Conservation (phyloP, 2,329 filamentous ascomycete species). For the Fusarium sp. region DNA sequence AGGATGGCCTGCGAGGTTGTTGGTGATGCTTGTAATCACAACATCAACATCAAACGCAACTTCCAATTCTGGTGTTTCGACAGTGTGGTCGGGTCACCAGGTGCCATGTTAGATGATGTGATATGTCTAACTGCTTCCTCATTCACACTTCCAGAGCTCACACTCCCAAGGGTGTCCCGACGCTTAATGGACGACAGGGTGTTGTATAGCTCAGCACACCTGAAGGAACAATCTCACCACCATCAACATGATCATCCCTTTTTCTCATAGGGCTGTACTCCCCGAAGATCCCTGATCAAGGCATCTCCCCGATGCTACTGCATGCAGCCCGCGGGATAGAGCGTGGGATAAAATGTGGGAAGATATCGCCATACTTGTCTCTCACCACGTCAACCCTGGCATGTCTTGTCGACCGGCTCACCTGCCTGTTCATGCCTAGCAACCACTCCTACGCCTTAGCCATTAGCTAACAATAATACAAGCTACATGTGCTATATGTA, state of each 20-base stretch:
- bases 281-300: slow-evolving; percentile 23
- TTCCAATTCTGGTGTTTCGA: not conserved
- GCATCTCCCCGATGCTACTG: not conserved
- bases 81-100: not conserved
- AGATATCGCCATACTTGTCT: slow-evolving; percentile 27
- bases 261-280: slow-evolving; percentile 33
- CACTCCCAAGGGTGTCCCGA: not conserved
- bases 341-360: not conserved
- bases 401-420: slow-evolving; percentile 8
- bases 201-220: not conserved
- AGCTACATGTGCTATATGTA: not conserved
- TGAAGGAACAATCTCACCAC: not conserved
- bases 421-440: slow-evolving; percentile 32
- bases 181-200: not conserved
- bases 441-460: not conserved
- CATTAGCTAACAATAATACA: not conserved
- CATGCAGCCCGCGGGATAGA: not conserved
- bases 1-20: not conserved
- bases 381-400: slow-evolving; percentile 16
- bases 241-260: not conserved
- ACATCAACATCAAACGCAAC: slow-evolving; percentile 12
- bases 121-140: slow-evolving; percentile 1
- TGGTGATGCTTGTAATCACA: slow-evolving; percentile 2
- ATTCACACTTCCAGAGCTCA: not conserved
- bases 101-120: slow-evolving; percentile 12